phyloP scores from a whole-genome alignment of 352 stramenopile genomes.

The Hyphochytrium catenoides region DNA sequence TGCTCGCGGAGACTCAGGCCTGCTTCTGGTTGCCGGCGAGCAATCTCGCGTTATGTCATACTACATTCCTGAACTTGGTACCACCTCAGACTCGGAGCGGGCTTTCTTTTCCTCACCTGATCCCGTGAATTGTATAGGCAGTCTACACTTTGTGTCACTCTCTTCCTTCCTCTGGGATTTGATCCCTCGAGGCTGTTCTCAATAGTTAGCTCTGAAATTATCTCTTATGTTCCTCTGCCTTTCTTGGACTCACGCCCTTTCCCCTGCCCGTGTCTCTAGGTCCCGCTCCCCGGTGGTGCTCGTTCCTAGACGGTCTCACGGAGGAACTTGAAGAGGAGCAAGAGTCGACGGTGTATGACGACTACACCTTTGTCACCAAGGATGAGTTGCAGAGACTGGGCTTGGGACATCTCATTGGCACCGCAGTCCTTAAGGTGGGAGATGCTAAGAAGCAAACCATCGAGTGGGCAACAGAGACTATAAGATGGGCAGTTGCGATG shows the following conservation, averaged over 20 bases:
- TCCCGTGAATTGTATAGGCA: neutral
- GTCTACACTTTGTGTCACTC: too few species aligned
- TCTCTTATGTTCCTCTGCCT: too few species aligned
- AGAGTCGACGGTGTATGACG: constrained; percentile 83
- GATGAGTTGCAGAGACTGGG: constrained; percentile 85
- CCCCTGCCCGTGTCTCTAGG: too few species aligned
- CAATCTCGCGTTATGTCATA: constrained; percentile 92
- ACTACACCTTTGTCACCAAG: constrained; percentile 97
- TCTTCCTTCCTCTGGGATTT: too few species aligned
- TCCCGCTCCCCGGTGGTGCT: constrained; percentile 93
- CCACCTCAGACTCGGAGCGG: too few species aligned
- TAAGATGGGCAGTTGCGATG: too few species aligned
- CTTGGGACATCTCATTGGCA: constrained; percentile 90
- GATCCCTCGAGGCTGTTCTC: too few species aligned
- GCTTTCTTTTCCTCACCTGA: too few species aligned
- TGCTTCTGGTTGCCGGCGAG: constrained; percentile 88
- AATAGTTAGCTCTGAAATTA: too few species aligned
- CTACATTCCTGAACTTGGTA: constrained; percentile 91
- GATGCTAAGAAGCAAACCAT: too few species aligned
- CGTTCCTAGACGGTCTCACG: constrained; percentile 96
- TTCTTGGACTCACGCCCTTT: too few species aligned
- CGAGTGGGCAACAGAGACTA: too few species aligned
- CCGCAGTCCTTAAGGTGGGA: constrained; percentile 79
- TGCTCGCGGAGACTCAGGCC: constrained; percentile 65
- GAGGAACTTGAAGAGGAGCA: constrained; percentile 94